These are phyloP conservation scores for Nadsonia starkeyi-henricii DNA, from an alignment of 1,139 yeast genomes.

Conservation along the genomic window DNA sequence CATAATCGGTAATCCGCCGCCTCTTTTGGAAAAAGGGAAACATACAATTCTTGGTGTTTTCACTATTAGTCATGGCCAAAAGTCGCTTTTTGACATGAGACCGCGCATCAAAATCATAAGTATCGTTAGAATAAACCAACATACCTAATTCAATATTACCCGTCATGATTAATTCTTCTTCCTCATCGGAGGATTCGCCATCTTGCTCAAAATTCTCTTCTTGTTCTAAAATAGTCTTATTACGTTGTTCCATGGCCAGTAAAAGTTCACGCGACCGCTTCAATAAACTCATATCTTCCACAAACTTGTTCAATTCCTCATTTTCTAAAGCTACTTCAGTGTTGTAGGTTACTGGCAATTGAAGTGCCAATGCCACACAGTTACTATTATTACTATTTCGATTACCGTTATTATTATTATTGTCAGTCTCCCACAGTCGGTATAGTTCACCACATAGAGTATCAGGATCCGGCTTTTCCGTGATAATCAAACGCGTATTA, in stretches of 20 bases:
- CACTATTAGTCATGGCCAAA: constrained; percentile 24
- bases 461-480: constrained; percentile 40
- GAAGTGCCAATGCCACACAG: constrained; percentile 13
- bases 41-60: constrained; percentile 43
- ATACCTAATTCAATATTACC: constrained; percentile 20
- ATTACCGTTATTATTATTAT: background rate
- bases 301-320: constrained; percentile 21
- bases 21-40: constrained; percentile 56
- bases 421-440: constrained; percentile 38
- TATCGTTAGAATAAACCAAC: constrained; percentile 26
- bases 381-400: constrained; percentile 1
- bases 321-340: constrained; percentile 23
- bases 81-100: constrained; percentile 17
- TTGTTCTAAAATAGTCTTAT: constrained; percentile 38
- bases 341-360: constrained; percentile 13
- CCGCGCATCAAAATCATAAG: constrained; percentile 50
- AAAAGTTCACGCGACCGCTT: constrained; percentile 36
- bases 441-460: constrained; percentile 36
- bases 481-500: constrained; percentile 54
- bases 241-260: constrained; percentile 42
- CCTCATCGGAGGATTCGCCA: constrained; percentile 19
- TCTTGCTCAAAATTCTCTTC: constrained; percentile 20
- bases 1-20: constrained; percentile 70
- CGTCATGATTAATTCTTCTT: constrained; percentile 14
- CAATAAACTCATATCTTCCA: constrained; percentile 19